These are phyloP conservation scores for Cryphonectria radicalis DNA, from an alignment of 2,329 filamentous ascomycete genomes.

Conservation along the genomic window DNA sequence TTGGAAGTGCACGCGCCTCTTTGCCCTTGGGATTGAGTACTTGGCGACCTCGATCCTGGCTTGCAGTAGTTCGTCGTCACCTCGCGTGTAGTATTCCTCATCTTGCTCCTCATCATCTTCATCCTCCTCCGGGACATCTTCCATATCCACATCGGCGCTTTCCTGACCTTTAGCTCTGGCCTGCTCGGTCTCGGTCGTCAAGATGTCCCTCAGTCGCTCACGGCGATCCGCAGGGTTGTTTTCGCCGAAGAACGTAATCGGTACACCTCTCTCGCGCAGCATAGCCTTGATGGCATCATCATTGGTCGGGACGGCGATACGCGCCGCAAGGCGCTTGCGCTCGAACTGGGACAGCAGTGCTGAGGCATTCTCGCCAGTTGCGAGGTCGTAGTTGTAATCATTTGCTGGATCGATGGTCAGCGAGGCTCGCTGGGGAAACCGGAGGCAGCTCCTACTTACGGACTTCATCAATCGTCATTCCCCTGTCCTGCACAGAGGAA, in stretches of 20 bases:
- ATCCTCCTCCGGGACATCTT: constrained; percentile 57
- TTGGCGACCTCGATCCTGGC: constrained; percentile 79
- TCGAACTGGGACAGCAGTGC: constrained; percentile 87
- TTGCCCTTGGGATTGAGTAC: constrained; percentile 83
- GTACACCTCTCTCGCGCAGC: constrained; percentile 87
- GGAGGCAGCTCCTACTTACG: constrained; percentile 38
- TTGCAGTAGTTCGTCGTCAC: constrained; percentile 72
- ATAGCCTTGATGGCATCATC: constrained; percentile 82
- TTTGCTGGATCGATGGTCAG: constrained; percentile 40
- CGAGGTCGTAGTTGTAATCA: constrained; percentile 86
- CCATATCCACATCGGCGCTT: constrained; percentile 64
- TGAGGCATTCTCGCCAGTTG: constrained; percentile 77
- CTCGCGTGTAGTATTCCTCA: constrained; percentile 94
- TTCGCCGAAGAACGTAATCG: constrained; percentile 93
- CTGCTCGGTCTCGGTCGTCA: constrained; percentile 74
- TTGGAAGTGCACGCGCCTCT: constrained; percentile 75
- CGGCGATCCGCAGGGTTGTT: constrained; percentile 76
- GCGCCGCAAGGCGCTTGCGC: constrained; percentile 85
- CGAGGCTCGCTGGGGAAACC: neutral
- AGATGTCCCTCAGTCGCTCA: constrained; percentile 81
- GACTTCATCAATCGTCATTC: constrained; percentile 55
- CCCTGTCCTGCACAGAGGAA: constrained; percentile 37
- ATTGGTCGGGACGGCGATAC: constrained; percentile 91
- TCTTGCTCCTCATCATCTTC: constrained; percentile 74
- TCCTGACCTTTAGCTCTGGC: constrained; percentile 49